Conservation (phyloP, 306 rosid species). For the Lupinus albus region DNA sequence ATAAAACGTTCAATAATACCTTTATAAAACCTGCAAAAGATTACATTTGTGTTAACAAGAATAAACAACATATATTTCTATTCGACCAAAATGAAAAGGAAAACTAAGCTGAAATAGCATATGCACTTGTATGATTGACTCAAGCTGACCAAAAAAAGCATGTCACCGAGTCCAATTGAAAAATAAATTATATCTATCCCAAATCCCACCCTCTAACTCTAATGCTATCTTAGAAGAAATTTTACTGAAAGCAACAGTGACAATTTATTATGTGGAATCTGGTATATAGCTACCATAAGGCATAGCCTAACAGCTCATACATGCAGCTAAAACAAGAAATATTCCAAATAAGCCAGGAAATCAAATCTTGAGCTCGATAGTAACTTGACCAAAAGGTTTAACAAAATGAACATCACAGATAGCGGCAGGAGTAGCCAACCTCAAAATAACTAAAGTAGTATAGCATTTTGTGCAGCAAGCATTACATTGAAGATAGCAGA, state of each 20-base stretch:
- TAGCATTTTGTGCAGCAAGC: background rate
- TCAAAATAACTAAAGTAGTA: background rate
- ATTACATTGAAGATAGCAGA: background rate
- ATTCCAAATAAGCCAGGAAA: slow-evolving; percentile 16
- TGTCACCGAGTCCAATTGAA: slow-evolving; percentile 1
- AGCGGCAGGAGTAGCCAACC: background rate
- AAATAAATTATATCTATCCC: background rate
- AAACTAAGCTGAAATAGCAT: slow-evolving; percentile 7
- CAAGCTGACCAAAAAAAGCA: slow-evolving; percentile 22
- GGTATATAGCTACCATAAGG: slow-evolving; percentile 5
- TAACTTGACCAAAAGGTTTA: background rate
- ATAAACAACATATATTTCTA: background rate
- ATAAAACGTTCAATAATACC: slow-evolving; percentile 65
- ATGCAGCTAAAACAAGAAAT: slow-evolving; percentile 19
- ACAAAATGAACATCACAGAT: background rate
- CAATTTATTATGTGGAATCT: slow-evolving; percentile 16
- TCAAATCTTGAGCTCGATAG: background rate
- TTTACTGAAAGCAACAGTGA: slow-evolving; percentile 16
- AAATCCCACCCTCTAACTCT: background rate
- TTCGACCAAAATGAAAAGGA: background rate
- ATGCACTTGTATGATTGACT: slow-evolving; percentile 5
- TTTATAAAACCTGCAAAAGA: slow-evolving; percentile 67
- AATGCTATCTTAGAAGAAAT: slow-evolving; percentile 24
- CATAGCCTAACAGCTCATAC: background rate
- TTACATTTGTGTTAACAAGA: slow-evolving; percentile 16